Evolutionary conservation across 2,329 filamentous ascomycete genomes (phyloP).

Genomic region (Gyromitra esculenta): DNA sequence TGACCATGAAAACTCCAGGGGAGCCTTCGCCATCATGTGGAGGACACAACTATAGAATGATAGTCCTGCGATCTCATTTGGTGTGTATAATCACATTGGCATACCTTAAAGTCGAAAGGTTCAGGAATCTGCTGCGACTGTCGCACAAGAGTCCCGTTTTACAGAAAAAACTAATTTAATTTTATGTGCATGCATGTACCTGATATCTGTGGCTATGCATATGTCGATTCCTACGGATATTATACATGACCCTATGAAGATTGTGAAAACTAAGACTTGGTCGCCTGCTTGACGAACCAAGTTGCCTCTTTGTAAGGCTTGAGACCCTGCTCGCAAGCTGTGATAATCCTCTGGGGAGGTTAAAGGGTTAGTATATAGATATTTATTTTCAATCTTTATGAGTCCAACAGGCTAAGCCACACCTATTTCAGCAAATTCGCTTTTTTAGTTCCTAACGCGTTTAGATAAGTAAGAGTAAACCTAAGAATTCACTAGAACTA

Average conservation of each 20-base stretch:
- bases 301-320: neutral
- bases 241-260: neutral
- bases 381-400: neutral
- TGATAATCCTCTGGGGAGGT: neutral
- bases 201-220: neutral
- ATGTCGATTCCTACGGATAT: neutral
- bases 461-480: neutral
- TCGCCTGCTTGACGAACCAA: neutral
- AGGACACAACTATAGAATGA: neutral
- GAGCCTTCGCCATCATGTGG: neutral
- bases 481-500: neutral
- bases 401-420: neutral
- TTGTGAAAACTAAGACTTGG: neutral
- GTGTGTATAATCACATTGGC: neutral
- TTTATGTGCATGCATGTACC: neutral
- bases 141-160: neutral
- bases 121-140: neutral
- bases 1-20: no score
- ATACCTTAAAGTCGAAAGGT: neutral
- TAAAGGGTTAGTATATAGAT: neutral
- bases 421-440: neutral
- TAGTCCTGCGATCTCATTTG: neutral
- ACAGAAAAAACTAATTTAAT: neutral
- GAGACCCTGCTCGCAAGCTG: neutral
- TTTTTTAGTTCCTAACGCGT: neutral